phyloP scores from a whole-genome alignment of 768 basidiomycete species.

The Agrocybe pediades region DNA sequence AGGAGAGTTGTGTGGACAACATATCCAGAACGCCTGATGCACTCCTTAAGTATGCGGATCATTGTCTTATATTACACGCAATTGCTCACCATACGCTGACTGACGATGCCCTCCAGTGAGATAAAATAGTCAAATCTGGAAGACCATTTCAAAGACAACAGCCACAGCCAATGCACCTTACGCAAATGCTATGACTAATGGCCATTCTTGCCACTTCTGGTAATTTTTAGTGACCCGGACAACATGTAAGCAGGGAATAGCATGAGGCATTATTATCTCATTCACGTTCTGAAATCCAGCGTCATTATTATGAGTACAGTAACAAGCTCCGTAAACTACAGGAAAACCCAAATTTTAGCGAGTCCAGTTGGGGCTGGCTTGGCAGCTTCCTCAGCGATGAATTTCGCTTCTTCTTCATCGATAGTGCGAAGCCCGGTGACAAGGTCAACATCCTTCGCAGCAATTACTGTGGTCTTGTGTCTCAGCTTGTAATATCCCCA shows the following conservation, averaged over 20 bases:
- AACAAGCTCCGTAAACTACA: constrained; percentile 24
- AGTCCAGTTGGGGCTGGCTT: constrained; percentile 35
- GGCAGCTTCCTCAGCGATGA: constrained; percentile 42
- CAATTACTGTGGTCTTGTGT: constrained; percentile 38
- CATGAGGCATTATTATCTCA: too few species aligned
- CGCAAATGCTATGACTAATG: constrained; percentile 1
- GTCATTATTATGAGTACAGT: not conserved
- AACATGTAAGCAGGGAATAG: too few species aligned
- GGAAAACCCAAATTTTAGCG: constrained; percentile 37
- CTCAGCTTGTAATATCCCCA: constrained; percentile 43
- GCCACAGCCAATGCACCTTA: not conserved
- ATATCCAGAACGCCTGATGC: not conserved
- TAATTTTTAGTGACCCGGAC: too few species aligned
- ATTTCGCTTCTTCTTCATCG: constrained; percentile 62
- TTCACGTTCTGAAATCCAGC: too few species aligned
- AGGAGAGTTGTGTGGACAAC: constrained; percentile 3
- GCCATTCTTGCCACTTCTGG: too few species aligned
- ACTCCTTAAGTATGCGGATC: constrained; percentile 13
- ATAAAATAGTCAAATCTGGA: constrained; percentile 8
- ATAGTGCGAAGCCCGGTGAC: constrained; percentile 59
- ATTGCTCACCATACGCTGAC: constrained; percentile 1
- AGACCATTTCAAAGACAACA: not conserved
- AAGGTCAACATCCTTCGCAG: constrained; percentile 57
- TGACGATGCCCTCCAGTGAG: constrained; percentile 12
- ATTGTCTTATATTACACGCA: constrained; percentile 5